A percentile compares a stretch with the other conserved stretches of the same genome.
These are phyloP conservation scores for Apiospora aurea DNA, from an alignment of 2,329 filamentous ascomycete species.

Conservation along the genomic window DNA sequence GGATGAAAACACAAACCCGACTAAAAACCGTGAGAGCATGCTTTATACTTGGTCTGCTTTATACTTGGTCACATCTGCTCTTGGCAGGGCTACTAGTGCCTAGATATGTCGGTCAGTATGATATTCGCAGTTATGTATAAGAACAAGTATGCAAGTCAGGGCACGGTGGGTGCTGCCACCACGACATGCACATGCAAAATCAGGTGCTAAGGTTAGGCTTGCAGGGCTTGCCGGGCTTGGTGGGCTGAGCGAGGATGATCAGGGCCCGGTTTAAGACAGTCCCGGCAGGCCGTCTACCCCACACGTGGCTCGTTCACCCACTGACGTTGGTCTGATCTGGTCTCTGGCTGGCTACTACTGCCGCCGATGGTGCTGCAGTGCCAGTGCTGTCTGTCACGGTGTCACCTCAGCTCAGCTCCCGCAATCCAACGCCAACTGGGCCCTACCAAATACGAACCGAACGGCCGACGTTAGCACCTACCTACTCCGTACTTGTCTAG, in stretches of 20 bases:
- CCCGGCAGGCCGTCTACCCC: conserved; percentile 11
- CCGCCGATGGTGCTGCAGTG: background rate
- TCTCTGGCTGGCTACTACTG: background rate
- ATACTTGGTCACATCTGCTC: too few relatives aligned
- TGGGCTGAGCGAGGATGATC: background rate
- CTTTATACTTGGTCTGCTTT: too few relatives aligned
- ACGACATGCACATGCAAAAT: background rate
- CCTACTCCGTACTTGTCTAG: background rate
- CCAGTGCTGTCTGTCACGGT: background rate
- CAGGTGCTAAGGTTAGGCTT: background rate
- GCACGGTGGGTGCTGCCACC: background rate
- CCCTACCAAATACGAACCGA: background rate
- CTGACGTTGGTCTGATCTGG: conserved; percentile 21
- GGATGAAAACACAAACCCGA: too few relatives aligned
- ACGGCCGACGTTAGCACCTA: background rate
- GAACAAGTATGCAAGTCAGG: too few relatives aligned
- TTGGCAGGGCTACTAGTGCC: too few relatives aligned
- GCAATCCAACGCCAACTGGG: background rate
- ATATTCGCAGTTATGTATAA: too few relatives aligned
- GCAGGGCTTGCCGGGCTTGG: background rate
- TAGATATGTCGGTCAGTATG: background rate
- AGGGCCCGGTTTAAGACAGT: background rate
- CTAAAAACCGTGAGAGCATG: too few relatives aligned
- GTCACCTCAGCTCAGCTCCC: conserved; percentile 3
- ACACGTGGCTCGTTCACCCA: conserved; percentile 18